Percentiles rank a stretch among this genome's conserved stretches.
Evolutionary conservation across 139 green algal species (phyloP).

Genomic region (Astrephomene gubernaculifera): DNA sequence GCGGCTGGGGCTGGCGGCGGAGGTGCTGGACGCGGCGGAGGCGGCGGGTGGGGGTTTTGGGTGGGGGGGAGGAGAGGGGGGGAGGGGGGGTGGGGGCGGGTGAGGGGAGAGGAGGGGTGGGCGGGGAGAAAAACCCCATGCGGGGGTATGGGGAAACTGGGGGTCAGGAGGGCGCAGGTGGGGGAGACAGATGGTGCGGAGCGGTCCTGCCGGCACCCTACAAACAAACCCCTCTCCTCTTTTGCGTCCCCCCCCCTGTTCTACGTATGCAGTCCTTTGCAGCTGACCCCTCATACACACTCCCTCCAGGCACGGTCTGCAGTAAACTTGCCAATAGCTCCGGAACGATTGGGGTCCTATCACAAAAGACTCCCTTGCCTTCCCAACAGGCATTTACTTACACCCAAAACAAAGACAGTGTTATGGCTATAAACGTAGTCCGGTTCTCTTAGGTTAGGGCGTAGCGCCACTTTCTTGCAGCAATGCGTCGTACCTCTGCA

Average conservation of each 20-base stretch:
- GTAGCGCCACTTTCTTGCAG: too few species aligned
- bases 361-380: too few species aligned
- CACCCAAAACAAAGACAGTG: too few species aligned
- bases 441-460: too few species aligned
- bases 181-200: not conserved
- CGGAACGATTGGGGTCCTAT: too few species aligned
- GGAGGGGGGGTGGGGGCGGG: not conserved
- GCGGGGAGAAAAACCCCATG: not conserved
- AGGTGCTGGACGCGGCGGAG: constrained; percentile 77
- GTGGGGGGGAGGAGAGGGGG: not conserved
- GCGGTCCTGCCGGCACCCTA: not conserved
- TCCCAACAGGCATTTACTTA: too few species aligned
- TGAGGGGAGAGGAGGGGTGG: not conserved
- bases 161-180: not conserved
- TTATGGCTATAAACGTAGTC: too few species aligned
- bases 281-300: not conserved
- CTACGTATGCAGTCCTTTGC: not conserved
- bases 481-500: too few species aligned
- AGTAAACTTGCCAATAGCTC: too few species aligned
- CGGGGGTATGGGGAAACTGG: not conserved
- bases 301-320: too few species aligned
- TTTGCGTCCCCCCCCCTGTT: not conserved
- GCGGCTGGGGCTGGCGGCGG: constrained; percentile 74
- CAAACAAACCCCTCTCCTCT: not conserved
- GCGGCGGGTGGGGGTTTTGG: constrained; percentile 59